These are phyloP conservation scores for Nitzschia sp. DNA, from an alignment of 108 stramenopile species.

Conservation along the genomic window DNA sequence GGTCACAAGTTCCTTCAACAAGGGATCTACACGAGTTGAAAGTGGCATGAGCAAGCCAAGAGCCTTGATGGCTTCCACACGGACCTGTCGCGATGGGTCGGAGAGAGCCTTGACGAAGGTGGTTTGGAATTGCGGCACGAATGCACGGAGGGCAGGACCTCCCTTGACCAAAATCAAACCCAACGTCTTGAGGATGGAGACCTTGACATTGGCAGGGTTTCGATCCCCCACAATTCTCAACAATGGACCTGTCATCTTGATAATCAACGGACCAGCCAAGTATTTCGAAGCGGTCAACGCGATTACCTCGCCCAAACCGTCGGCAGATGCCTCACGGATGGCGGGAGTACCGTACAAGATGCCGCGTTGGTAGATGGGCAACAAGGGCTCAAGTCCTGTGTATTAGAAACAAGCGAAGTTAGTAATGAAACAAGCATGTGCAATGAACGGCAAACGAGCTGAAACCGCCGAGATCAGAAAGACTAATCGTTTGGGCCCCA, in stretches of 20 bases:
- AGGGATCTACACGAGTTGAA: conserved; percentile 87
- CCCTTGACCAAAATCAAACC: conserved; percentile 90
- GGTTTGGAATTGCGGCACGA: conserved; percentile 99
- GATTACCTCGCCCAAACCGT: conserved; percentile 94
- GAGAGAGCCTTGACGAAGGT: conserved; percentile 98
- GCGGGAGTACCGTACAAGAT: conserved; percentile 88
- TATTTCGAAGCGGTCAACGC: conserved; percentile 81
- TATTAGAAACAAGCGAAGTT: conserved; percentile 2
- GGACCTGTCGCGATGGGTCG: conserved; percentile 89
- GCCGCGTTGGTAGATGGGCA: conserved; percentile 95
- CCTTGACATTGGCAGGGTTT: conserved; percentile 89
- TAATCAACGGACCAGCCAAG: conserved; percentile 86
- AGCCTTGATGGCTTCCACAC: conserved; percentile 78
- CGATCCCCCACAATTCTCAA: conserved; percentile 97
- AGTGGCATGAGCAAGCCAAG: conserved; percentile 87
- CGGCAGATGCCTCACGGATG: conserved; percentile 86
- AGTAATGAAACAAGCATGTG: background rate
- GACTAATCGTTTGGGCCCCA: conserved; percentile 73
- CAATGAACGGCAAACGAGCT: background rate
- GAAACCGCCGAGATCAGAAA: conserved; percentile 62
- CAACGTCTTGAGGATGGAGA: conserved; percentile 88
- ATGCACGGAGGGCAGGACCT: conserved; percentile 90
- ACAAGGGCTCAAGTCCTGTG: conserved; percentile 90
- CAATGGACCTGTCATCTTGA: conserved; percentile 97
- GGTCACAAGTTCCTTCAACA: conserved; percentile 87